Base-by-base conservation (phyloP, 805 yeast species). In the Saturnispora besseyi region DNA sequence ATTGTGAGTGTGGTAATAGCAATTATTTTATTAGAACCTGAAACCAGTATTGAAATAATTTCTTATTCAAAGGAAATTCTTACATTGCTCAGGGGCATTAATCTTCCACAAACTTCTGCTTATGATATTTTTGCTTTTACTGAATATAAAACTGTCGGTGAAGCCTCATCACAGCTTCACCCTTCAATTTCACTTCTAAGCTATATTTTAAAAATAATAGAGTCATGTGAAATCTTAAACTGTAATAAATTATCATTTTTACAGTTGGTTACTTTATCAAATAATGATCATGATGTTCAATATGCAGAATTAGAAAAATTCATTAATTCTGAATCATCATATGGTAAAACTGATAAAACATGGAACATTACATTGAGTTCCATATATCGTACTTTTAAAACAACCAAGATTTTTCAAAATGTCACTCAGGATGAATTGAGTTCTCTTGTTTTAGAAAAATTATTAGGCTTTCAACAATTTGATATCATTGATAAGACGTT, bases 291-390 rank as follows among this genome's bases (percentile, higher is more conserved):
- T 18, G 22, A 50, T 1, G 51, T n/a, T 4, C 70, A 66, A 48
- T 37, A 55, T 7, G n/a, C 30, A 7, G 61, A 64, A 50, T 49
- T 65, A 28, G 45, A 53, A 11, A 61, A 55, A 41, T 63, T 57
- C 44, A 56, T 66, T 12, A 53, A 51, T n/a, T 56, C 55, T 41
- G 68, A 65, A 46, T 46, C 59, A 6, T 32, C 48, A 0, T 50
- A 46, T 34, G 58, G 57, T 5, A 48, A 49, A 10, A 55, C 48
- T 29, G 10, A 52, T 1, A 58, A 54, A 28, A 53, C 57, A 28
- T 65, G 67, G 68, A 41, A 51, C 9, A 34, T 53, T 9, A 42
- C 63, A 4, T 41, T 66, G 15, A 55, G 54, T n/a, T 65, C 69
- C 1, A 55, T 61, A 6, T 63, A 62, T 46, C 57, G 64, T 55